These are phyloP conservation scores for Diaporthe australafricana DNA, from an alignment of 2,329 filamentous ascomycete species.

Conservation along the genomic window DNA sequence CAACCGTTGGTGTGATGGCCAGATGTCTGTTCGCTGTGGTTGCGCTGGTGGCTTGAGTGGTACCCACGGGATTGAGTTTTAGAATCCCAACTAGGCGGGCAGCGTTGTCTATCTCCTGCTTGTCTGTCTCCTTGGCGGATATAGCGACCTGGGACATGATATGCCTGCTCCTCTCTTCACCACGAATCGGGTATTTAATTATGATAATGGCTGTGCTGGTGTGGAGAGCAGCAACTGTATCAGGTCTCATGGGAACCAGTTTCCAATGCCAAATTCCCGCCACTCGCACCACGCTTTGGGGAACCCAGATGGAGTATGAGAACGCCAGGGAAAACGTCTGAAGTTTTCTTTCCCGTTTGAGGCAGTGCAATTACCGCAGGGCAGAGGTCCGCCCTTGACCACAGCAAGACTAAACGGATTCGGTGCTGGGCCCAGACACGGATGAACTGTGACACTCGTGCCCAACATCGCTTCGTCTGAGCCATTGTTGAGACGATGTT, in stretches of 20 bases:
- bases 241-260: conserved; percentile 3
- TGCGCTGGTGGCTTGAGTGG: not conserved
- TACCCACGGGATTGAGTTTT: not conserved
- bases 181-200: not conserved
- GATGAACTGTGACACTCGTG: conserved; percentile 17
- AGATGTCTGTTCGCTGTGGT: conserved; percentile 19
- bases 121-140: not conserved
- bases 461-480: conserved; percentile 22
- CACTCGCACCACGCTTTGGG: not conserved
- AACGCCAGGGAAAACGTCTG: conserved; percentile 2
- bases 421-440: conserved; percentile 9
- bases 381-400: not conserved
- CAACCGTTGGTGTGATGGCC: conserved; percentile 1
- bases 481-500: conserved; percentile 17
- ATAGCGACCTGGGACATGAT: not conserved
- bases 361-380: not conserved
- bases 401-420: conserved; percentile 13
- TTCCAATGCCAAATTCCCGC: not conserved
- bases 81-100: conserved; percentile 3
- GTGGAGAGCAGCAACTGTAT: conserved; percentile 5
- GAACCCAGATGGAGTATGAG: not conserved
- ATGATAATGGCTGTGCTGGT: conserved; percentile 13
- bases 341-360: conserved; percentile 12
- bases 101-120: not conserved
- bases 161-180: not conserved